Evolutionary conservation across 495 filamentous ascomycete genomes (phyloP), one percentile per base, ranked within the genome.

Genomic region (Aspergillus diversus): DNA sequence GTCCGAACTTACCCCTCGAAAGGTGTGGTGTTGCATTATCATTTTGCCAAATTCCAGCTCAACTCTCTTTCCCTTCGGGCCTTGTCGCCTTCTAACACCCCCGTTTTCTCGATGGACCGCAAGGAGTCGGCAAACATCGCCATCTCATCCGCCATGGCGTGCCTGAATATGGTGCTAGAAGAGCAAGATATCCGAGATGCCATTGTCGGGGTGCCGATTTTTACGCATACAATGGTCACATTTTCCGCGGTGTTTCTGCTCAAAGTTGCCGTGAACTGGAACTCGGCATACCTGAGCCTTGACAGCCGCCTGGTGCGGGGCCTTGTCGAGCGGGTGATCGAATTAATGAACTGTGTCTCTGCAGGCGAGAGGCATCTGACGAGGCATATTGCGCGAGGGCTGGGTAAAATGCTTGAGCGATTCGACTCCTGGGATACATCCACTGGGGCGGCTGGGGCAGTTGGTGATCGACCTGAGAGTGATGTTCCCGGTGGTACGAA

Each of bases 221-320:
- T 83, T 63, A 84, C 83, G 3, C 82, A 87, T 59, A 86, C 85
- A n/a, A 87, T 87, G 85, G 83, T 87, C 47, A 81, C 84, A 11
- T 88, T 83, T 63, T 82, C 82, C 13, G 84, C 85, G 0, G 79
- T 83, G 4, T 85, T 85, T 65, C 75, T 85, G 11, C 75, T 86
- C 50, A 86, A 86, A 63, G 81, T 85, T 27, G 82, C 82, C 13
- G 79, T 81, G 15, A 83, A 81, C 53, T 84, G 82, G 82, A 81
- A 81, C 61, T 83, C 76, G 50, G 79, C 74, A 54, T 84, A 79
- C 55, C 70, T 83, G 17, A 71, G 74, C 65, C 72, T 80, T 57
- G 72, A 77, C 51, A 68, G 76, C 16, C 66, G 78, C 15, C 72
- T 83, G 60, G 80, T 82, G 33, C 82, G 82, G 46, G 68, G 71